Conservation (phyloP, 2,329 filamentous ascomycete genomes). For the Aureobasidium sp. region DNA sequence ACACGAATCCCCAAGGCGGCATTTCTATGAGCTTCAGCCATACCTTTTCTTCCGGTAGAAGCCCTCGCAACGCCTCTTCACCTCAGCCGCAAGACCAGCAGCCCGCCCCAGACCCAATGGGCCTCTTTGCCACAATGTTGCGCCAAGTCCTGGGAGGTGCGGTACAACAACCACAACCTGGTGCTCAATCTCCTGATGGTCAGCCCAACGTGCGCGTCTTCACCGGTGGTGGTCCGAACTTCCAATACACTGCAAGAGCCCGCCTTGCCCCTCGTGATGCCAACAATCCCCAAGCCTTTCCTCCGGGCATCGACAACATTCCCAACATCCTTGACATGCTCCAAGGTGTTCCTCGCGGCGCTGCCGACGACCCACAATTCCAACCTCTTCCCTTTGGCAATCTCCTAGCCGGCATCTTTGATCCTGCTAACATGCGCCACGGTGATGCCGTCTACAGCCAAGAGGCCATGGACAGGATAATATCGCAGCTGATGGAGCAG, state of each 20-base stretch:
- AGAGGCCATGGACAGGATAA: constrained; percentile 81
- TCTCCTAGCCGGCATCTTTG: constrained; percentile 41
- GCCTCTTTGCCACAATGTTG: constrained; percentile 19
- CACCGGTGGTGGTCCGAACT: constrained; percentile 11
- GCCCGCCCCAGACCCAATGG: neutral
- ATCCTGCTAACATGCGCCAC: constrained; percentile 36
- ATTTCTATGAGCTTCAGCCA: constrained; percentile 15
- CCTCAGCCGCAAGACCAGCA: neutral
- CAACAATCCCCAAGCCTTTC: constrained; percentile 41
- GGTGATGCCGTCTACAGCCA: constrained; percentile 87
- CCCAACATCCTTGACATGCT: constrained; percentile 16
- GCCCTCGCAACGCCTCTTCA: neutral
- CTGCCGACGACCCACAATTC: constrained; percentile 8
- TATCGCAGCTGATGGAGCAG: constrained; percentile 81
- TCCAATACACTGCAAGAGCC: constrained; percentile 23
- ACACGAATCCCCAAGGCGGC: constrained; percentile 23
- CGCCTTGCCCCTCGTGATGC: constrained; percentile 46
- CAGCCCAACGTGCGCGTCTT: constrained; percentile 8
- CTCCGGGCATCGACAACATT: constrained; percentile 1
- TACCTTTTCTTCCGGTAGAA: neutral
- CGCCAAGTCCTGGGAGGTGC: constrained; percentile 18
- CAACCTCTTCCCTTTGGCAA: constrained; percentile 32
- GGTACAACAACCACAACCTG: neutral
- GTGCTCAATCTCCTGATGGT: neutral
- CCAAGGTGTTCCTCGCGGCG: constrained; percentile 9